These are phyloP conservation scores for Penicillium sp. DNA, from an alignment of 2,329 filamentous ascomycete species.

Conservation along the genomic window DNA sequence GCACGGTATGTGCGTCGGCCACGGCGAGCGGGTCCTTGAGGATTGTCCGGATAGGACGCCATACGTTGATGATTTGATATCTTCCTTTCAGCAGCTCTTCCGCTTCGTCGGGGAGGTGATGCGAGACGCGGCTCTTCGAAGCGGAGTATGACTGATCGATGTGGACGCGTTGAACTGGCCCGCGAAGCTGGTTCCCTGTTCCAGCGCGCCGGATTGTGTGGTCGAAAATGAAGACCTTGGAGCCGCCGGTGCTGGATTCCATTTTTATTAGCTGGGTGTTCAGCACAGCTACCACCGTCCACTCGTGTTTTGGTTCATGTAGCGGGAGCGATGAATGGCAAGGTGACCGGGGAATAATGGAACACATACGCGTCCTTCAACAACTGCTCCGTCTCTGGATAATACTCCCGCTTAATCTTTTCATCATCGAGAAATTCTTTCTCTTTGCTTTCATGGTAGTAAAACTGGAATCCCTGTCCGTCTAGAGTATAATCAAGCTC, in stretches of 20 bases:
- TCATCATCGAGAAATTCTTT: conserved; percentile 48
- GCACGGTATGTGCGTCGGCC: conserved; percentile 56
- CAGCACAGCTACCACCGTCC: not conserved
- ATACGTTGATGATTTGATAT: conserved; percentile 57
- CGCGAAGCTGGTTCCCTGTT: conserved; percentile 41
- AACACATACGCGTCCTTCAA: conserved; percentile 45
- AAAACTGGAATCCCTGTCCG: conserved; percentile 51
- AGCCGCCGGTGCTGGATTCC: conserved; percentile 43
- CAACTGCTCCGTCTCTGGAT: conserved; percentile 53
- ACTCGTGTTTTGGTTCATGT: not conserved
- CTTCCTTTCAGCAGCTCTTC: conserved; percentile 48
- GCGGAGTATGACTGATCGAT: conserved; percentile 56
- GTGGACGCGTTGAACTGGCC: conserved; percentile 56
- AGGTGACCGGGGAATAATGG: not conserved
- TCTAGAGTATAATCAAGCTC: conserved; percentile 51
- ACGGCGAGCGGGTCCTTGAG: conserved; percentile 60
- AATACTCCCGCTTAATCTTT: conserved; percentile 47
- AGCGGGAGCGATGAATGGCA: not conserved
- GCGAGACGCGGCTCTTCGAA: conserved; percentile 45
- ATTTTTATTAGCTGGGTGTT: not conserved
- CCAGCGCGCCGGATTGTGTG: conserved; percentile 52
- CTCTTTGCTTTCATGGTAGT: conserved; percentile 45
- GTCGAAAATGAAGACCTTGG: conserved; percentile 54
- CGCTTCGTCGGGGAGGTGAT: conserved; percentile 52
- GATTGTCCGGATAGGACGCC: conserved; percentile 56